Conservation (phyloP, 2,329 filamentous ascomycete genomes). For the Fusarium aywerte region DNA sequence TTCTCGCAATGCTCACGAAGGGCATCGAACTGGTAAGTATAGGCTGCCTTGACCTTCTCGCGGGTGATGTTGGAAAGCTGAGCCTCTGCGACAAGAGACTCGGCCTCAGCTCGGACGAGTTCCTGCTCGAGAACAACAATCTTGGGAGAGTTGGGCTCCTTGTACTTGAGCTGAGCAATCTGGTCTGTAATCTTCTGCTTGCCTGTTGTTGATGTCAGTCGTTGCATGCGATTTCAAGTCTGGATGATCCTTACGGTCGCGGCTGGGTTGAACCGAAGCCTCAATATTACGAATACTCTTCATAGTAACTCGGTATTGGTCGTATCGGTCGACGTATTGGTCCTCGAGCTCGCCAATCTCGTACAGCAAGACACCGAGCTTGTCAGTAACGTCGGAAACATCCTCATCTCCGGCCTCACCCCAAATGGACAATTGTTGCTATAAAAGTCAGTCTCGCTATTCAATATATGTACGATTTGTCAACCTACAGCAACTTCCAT, state of each 20-base stretch:
- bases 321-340: conserved; percentile 97
- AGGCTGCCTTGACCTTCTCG: conserved; percentile 98
- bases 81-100: conserved; percentile 97
- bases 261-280: conserved; percentile 95
- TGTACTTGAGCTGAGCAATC: conserved; percentile 99
- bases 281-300: conserved; percentile 99
- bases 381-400: conserved; percentile 98
- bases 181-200: conserved; percentile 99
- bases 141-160: conserved; percentile 97
- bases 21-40: conserved; percentile 97
- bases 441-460: conserved; percentile 27
- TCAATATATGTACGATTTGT: too few species aligned
- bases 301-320: conserved; percentile 98
- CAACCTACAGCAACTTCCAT: conserved; percentile 95
- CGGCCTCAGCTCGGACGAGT: conserved; percentile 96
- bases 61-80: conserved; percentile 99
- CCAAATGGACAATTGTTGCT: conserved; percentile 99
- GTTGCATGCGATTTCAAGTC: neutral
- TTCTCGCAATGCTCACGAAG: conserved; percentile 98
- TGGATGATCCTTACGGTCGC: conserved; percentile 77
- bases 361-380: conserved; percentile 96
- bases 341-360: conserved; percentile 98
- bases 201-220: conserved; percentile 61
- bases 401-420: conserved; percentile 96
- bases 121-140: conserved; percentile 99